Evolutionary conservation across 225 moss, liverwort and hornwort genomes (phyloP), one percentile per base, ranked within the genome.

Genomic region (Asterella californica): DNA sequence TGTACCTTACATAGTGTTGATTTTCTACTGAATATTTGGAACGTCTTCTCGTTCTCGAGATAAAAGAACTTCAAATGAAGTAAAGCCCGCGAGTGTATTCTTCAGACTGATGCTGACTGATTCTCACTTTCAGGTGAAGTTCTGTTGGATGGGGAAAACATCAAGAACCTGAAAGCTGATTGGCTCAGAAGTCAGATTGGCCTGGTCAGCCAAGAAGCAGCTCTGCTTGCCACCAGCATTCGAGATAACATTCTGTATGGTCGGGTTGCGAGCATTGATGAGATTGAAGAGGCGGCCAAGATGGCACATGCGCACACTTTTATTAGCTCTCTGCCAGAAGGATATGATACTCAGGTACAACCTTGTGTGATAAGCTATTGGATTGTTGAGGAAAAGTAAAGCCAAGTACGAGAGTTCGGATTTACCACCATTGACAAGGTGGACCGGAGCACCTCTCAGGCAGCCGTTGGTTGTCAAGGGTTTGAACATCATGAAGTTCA

Each of bases 301-400:
- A 90, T 94, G 85, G 94, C 94, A 52, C 94, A 94, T 84, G 94
- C 94, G 46, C 94, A 94, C 83, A 89, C 94, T 50, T 94, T 94
- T 66, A 92, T 94, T 63, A 94, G 91, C 72, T 94, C 91, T 55
- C 94, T 94, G 48, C 84, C 90, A 54, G 88, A 88, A 10, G 94
- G 91, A 46, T 94, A 94, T 53, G 86, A 90, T n/a, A 89, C 94
- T 53, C 85, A 91, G 90, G 93, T 93, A 85, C 11, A 30, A 70
- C 32, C 21, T 11, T 81, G 52, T 4, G 46, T 10, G 17, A 76
- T 37, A 36, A 32, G 30, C 21, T 30, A 54, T 10, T 54, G 21
- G 10, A 54, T 33, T 74, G 6, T 52, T 37, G 15, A 37, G 38
- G 63, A 63, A 63, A 63, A 63, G 4, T 22, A 24, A 60, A 60